Conservation (phyloP, 768 basidiomycete genomes). For the Fibroporia radiculosa region DNA sequence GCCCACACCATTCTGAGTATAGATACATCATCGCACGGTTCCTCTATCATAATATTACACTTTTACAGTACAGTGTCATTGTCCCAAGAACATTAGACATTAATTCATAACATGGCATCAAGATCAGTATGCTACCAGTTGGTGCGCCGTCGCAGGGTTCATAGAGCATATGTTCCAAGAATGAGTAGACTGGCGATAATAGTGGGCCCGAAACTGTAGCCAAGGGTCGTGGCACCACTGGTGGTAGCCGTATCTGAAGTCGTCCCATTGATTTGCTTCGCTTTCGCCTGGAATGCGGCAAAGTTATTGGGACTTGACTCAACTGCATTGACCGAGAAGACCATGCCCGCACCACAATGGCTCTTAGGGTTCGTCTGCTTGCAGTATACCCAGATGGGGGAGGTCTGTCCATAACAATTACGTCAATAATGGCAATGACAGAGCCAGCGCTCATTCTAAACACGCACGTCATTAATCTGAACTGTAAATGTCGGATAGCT, state of each 20-base stretch:
- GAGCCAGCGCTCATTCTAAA: too few species aligned
- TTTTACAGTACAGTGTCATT: too few species aligned
- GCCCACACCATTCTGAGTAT: too few species aligned
- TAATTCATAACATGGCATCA: too few species aligned
- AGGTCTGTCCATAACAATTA: slow-evolving; percentile 28
- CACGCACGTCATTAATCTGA: slow-evolving; percentile 41
- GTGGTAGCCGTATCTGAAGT: neutral
- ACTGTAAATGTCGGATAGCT: slow-evolving; percentile 47
- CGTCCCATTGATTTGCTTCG: slow-evolving; percentile 11
- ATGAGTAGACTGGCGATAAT: too few species aligned
- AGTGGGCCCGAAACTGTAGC: too few species aligned
- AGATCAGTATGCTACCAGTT: too few species aligned
- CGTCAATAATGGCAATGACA: neutral
- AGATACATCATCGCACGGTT: too few species aligned
- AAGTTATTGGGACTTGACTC: slow-evolving; percentile 45
- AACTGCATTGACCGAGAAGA: slow-evolving; percentile 48
- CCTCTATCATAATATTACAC: too few species aligned
- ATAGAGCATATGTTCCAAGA: too few species aligned
- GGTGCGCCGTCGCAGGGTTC: too few species aligned
- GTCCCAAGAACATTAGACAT: too few species aligned
- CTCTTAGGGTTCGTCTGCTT: slow-evolving; percentile 37
- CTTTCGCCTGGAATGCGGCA: slow-evolving; percentile 36
- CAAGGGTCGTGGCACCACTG: neutral
- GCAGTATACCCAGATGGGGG: slow-evolving; percentile 53
- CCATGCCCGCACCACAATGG: slow-evolving; percentile 55